Evolutionary conservation across 257 asterid genomes (phyloP).

Genomic region (Anisodus tanguticus): DNA sequence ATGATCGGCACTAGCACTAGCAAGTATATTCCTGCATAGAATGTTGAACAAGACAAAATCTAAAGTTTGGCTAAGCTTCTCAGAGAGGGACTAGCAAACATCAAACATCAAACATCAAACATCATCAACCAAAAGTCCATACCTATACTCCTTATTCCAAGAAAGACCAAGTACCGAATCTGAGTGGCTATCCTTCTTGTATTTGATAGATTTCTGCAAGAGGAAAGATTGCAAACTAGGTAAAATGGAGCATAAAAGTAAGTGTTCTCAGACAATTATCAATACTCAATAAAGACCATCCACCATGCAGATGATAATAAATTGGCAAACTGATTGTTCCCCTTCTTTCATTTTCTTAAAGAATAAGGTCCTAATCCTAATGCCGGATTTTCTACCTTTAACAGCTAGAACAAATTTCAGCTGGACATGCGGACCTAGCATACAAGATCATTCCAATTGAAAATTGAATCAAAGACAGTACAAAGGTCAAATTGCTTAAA

Average conservation of each 20-base stretch:
- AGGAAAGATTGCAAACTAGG: conserved; percentile 21
- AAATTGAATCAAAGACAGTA: background rate
- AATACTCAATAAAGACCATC: background rate
- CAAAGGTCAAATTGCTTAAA: background rate
- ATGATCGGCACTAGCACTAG: conserved; percentile 94
- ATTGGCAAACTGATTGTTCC: background rate
- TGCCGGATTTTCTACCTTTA: background rate
- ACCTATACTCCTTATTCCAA: conserved; percentile 95
- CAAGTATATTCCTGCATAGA: conserved; percentile 75
- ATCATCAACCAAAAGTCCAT: conserved; percentile 20
- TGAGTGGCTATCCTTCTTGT: conserved; percentile 83
- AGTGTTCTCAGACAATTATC: background rate
- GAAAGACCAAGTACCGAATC: conserved; percentile 91
- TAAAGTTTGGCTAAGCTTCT: conserved; percentile 15
- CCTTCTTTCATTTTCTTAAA: background rate
- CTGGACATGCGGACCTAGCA: background rate
- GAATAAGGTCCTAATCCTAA: background rate
- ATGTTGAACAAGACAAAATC: conserved; percentile 24
- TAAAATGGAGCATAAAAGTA: background rate
- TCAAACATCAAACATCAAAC: conserved; percentile 5
- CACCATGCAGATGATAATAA: conserved; percentile 4
- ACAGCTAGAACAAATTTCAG: background rate
- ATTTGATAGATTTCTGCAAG: conserved; percentile 68
- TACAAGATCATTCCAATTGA: background rate
- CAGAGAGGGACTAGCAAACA: background rate